Evolutionary conservation across 1,284 basidiomycete species (phyloP).

Genomic region (Sporisorium graminicola): DNA sequence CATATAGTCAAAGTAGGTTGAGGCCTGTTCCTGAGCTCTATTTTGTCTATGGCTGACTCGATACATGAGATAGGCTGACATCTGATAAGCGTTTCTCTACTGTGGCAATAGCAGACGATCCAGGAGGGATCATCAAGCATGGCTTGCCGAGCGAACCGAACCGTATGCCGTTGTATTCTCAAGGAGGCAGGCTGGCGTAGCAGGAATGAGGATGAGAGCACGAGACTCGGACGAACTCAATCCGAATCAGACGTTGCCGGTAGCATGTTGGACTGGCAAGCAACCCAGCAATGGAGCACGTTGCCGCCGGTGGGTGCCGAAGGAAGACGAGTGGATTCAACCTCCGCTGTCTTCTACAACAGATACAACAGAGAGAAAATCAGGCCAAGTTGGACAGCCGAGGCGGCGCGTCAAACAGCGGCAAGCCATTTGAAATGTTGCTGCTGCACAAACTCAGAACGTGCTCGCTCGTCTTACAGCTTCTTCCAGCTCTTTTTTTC

Average conservation of each 20-base stretch:
- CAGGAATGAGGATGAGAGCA: background rate
- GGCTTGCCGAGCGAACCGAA: background rate
- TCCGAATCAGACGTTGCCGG: background rate
- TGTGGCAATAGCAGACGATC: background rate
- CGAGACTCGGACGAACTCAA: background rate
- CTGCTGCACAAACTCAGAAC: constrained; percentile 24
- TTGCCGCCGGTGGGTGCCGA: constrained; percentile 28
- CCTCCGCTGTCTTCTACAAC: background rate
- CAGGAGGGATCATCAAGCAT: background rate
- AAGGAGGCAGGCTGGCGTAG: background rate
- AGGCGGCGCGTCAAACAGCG: constrained; percentile 1
- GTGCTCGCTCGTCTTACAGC: constrained; percentile 10
- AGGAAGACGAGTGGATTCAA: background rate
- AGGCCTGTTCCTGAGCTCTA: too few relatives aligned
- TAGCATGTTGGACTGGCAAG: background rate
- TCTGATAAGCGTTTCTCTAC: background rate
- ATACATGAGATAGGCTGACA: too few relatives aligned
- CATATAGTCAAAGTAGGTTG: too few relatives aligned
- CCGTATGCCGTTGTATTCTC: background rate
- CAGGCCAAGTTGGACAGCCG: constrained; percentile 29
- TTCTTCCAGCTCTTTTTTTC: background rate
- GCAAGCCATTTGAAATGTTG: constrained; percentile 4
- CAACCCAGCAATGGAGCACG: constrained; percentile 14
- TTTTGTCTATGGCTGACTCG: too few relatives aligned
- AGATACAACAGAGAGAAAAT: background rate